Base-by-base conservation (phyloP, 1,284 basidiomycete genomes). In the Moniliella sp. region DNA sequence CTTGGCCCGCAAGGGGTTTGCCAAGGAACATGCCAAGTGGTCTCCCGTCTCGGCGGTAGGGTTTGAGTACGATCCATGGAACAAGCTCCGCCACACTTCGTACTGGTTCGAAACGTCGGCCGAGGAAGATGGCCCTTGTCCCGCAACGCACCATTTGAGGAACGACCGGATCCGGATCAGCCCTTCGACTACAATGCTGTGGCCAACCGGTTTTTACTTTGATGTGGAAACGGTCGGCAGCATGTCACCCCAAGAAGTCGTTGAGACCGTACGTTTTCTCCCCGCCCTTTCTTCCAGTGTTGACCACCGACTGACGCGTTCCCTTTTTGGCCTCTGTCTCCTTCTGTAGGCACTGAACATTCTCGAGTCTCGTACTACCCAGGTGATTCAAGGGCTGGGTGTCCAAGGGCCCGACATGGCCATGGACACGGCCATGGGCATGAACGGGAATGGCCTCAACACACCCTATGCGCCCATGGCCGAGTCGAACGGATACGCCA, bases 1-100 rank as follows among this genome's bases (percentile, higher is more conserved):
- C 61, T 74, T 80, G 35, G 91, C 86, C 2, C 83, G 86, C 62
- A 94, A 93, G 81, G 88, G 88, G 16, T 78, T 93, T 40, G 84
- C 84, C 5, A 93, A 97, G 66, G 84, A 94, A 58, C 91, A 99
- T 57, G 84, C 91, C 4, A 99, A 99, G 65, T 97, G 88, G 84
- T 91, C 83, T 0, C 88, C 91, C 9, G 79, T 84, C 36, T 79
- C 83, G 1, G 84, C 91, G 1, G 75, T 97, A 13, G 75, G 77
- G 2, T 97, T 91, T 50, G 91, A 99, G 64, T 99, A 99, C 53
- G 91, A 99, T 62, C 91, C 91, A 9, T 72, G 94, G 66, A 99
- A 99, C 67, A 81, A 82, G 59, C 68, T 99, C 18, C 73, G 83
- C 36, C 91, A 99, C 63, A 97, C 91, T 2, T 75, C 79, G 3